phyloP scores from a whole-genome alignment of 495 filamentous ascomycete species.

The Articulospora tetracladia region DNA sequence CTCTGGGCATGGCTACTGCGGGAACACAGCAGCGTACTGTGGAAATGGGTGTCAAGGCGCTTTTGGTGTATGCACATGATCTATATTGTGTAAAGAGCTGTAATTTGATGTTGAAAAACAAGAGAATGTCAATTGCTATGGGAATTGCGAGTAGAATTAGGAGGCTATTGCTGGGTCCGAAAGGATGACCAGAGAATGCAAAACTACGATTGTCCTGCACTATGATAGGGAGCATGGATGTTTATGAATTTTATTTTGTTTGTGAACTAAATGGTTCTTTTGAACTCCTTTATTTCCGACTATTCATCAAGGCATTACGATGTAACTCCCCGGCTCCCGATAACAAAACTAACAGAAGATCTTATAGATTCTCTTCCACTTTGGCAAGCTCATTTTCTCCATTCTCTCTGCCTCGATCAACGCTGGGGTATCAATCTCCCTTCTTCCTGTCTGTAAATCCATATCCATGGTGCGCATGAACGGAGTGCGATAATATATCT shows the following conservation, averaged over 20 bases:
- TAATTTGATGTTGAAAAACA: no score
- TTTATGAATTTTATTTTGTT: no score
- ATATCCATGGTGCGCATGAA: constrained; percentile 65
- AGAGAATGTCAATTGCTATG: no score
- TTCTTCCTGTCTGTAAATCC: constrained; percentile 83
- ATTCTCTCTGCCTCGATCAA: constrained; percentile 72
- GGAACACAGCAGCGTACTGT: not conserved
- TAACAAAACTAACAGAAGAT: constrained; percentile 37
- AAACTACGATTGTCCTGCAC: no score
- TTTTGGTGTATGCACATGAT: not conserved
- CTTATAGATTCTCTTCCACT: constrained; percentile 77
- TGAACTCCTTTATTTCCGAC: no score
- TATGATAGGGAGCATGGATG: no score
- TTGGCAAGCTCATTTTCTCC: constrained; percentile 69
- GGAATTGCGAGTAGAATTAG: not conserved
- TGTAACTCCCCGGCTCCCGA: no score
- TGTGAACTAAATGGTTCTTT: no score
- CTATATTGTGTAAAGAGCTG: not conserved
- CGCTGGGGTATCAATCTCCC: constrained; percentile 77
- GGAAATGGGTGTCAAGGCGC: constrained; percentile 3
- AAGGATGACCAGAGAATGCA: no score
- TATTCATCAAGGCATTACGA: no score
- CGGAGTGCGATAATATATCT: constrained; percentile 69
- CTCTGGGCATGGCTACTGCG: constrained; percentile 7
- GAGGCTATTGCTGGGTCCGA: no score